Percentiles rank a stretch among this genome's conserved stretches.
Evolutionary conservation across 73 alveolate genomes (phyloP).

Genomic region (Paramecium caudatum): DNA sequence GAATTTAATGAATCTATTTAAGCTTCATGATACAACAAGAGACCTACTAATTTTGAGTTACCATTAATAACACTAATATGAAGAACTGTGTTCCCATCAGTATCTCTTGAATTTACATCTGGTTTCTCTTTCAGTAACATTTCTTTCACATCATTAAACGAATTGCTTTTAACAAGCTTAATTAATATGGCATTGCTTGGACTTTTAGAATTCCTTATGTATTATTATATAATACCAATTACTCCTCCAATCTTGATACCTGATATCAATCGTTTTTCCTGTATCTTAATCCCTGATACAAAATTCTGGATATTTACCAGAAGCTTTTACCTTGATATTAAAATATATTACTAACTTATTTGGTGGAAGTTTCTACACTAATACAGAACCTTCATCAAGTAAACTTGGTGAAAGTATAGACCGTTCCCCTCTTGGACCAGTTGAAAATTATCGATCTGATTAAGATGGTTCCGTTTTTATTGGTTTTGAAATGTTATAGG

Average conservation of each 20-base stretch:
- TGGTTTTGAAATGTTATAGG: constrained; percentile 16
- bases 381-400: constrained; percentile 62
- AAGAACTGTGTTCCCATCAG: constrained; percentile 68
- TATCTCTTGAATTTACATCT: constrained; percentile 61
- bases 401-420: constrained; percentile 58
- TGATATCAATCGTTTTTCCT: constrained; percentile 55
- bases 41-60: constrained; percentile 63
- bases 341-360: constrained; percentile 33
- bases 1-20: constrained; percentile 71
- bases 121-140: constrained; percentile 16
- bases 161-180: constrained; percentile 15
- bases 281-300: constrained; percentile 56
- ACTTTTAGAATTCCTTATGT: constrained; percentile 14
- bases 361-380: constrained; percentile 42
- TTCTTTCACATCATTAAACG: constrained; percentile 18
- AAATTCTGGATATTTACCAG: constrained; percentile 69
- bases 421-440: constrained; percentile 35
- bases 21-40: constrained; percentile 71
- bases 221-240: constrained; percentile 16
- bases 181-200: constrained; percentile 11
- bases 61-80: constrained; percentile 70
- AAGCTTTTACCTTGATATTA: constrained; percentile 53
- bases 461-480: constrained; percentile 54
- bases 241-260: constrained; percentile 47
- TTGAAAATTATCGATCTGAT: constrained; percentile 52